Evolutionary conservation across 805 yeast species (phyloP).

Genomic region (Blastobotrys peoriensis): DNA sequence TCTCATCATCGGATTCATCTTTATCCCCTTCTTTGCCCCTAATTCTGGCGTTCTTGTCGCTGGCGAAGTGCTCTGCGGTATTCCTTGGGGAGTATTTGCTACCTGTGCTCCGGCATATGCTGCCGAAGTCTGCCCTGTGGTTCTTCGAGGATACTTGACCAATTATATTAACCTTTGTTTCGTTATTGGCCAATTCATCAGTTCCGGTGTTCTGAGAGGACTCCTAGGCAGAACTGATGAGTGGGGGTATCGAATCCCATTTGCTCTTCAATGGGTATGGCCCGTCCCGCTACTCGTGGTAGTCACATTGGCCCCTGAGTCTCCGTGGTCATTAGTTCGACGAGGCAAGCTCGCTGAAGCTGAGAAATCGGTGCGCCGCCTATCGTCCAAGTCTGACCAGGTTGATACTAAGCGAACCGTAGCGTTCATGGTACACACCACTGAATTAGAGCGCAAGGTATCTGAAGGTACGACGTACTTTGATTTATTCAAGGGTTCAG

Average conservation of each 20-base stretch:
- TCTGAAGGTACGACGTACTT: constrained; percentile 18
- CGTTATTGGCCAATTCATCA: constrained; percentile 52
- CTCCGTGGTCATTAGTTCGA: constrained; percentile 52
- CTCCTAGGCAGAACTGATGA: constrained; percentile 22
- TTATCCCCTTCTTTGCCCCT: constrained; percentile 42
- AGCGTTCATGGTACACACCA: constrained; percentile 35
- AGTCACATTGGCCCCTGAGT: constrained; percentile 42
- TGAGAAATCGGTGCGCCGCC: constrained; percentile 33
- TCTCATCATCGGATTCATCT: constrained; percentile 35
- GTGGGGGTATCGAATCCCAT: constrained; percentile 47
- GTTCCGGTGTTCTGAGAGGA: constrained; percentile 45
- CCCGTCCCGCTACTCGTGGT: constrained; percentile 41
- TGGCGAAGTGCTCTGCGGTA: constrained; percentile 33
- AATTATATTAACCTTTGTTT: constrained; percentile 48
- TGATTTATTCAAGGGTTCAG: constrained; percentile 45
- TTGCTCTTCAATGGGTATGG: constrained; percentile 60
- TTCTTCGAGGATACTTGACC: constrained; percentile 44
- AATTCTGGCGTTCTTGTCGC: constrained; percentile 30
- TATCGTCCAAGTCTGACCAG: constrained; percentile 13
- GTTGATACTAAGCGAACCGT: constrained; percentile 12
- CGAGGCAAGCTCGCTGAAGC: constrained; percentile 40
- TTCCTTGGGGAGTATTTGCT: constrained; percentile 51
- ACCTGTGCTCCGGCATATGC: constrained; percentile 48
- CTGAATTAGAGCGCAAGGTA: constrained; percentile 27
- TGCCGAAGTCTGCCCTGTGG: constrained; percentile 49